These are phyloP conservation scores for Agastache rugosa DNA, from an alignment of 257 asterid species.

Conservation along the genomic window DNA sequence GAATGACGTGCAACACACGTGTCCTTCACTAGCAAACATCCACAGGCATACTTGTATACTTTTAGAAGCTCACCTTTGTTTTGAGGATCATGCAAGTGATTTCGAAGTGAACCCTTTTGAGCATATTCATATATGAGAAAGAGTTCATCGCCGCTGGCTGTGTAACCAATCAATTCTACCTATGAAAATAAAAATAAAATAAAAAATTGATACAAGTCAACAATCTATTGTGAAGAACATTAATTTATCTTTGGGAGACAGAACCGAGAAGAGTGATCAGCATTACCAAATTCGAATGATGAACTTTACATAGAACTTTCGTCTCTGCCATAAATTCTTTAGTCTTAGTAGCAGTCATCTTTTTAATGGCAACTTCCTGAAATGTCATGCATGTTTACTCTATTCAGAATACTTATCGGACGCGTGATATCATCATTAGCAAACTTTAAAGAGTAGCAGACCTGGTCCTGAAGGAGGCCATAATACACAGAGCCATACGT, in stretches of 20 bases:
- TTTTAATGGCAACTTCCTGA: constrained; percentile 94
- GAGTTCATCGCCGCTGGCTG: constrained; percentile 78
- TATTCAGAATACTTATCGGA: constrained; percentile 24
- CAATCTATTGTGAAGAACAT: constrained; percentile 5
- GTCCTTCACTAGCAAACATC: neutral
- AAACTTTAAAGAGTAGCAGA: constrained; percentile 36
- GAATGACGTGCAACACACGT: neutral
- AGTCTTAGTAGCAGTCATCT: constrained; percentile 88
- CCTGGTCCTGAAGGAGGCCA: constrained; percentile 90
- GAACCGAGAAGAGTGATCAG: constrained; percentile 28
- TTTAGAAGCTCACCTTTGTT: constrained; percentile 61
- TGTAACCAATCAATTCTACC: constrained; percentile 97
- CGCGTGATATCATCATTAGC: constrained; percentile 14
- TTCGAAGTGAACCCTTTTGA: constrained; percentile 87
- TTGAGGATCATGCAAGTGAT: constrained; percentile 91
- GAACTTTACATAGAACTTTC: constrained; percentile 98
- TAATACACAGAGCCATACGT: constrained; percentile 92
- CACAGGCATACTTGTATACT: too few species aligned
- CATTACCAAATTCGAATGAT: constrained; percentile 91
- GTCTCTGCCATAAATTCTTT: constrained; percentile 92
- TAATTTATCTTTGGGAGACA: constrained; percentile 17
- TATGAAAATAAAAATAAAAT: constrained; percentile 46
- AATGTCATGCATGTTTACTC: constrained; percentile 24
- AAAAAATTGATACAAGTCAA: constrained; percentile 41
- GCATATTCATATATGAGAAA: constrained; percentile 90